A percentile compares a stretch with the other conserved stretches of the same genome.
These are phyloP conservation scores for Amauroascus verrucosus DNA, from an alignment of 2,329 filamentous ascomycete species.

Conservation along the genomic window DNA sequence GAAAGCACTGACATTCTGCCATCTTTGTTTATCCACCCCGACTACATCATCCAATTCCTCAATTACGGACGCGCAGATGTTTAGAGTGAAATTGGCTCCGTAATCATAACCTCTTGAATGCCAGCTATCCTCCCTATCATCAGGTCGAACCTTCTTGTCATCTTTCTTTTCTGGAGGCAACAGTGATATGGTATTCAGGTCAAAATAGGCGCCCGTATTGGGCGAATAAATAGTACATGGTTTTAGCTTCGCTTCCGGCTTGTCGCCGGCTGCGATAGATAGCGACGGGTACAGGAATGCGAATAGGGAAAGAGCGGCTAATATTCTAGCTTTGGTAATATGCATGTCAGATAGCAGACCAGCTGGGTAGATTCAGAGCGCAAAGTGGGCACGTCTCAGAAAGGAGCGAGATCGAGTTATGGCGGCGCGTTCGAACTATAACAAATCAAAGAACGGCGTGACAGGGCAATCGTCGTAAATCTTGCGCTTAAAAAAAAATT, in stretches of 20 bases:
- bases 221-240: slow-evolving; percentile 55
- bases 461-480: too few relatives aligned
- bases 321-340: slow-evolving; percentile 21
- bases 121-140: slow-evolving; percentile 38
- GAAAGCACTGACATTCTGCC: slow-evolving; percentile 42
- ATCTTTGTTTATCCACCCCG: slow-evolving; percentile 33
- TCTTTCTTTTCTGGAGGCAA: slow-evolving; percentile 37
- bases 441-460: slow-evolving; percentile 2
- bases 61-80: slow-evolving; percentile 42
- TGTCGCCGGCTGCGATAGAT: slow-evolving; percentile 31
- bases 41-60: slow-evolving; percentile 39
- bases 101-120: slow-evolving; percentile 42
- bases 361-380: background rate
- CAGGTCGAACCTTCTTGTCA: slow-evolving; percentile 31
- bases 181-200: slow-evolving; percentile 49
- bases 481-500: too few relatives aligned
- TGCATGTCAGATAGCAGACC: slow-evolving; percentile 25
- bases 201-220: slow-evolving; percentile 53
- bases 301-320: slow-evolving; percentile 24
- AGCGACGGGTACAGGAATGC: slow-evolving; percentile 27
- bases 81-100: slow-evolving; percentile 42
- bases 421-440: too few relatives aligned
- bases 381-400: background rate
- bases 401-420: background rate
- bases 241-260: slow-evolving; percentile 33